phyloP scores from a whole-genome alignment of 306 rosid genomes.

The Corylus avellana region DNA sequence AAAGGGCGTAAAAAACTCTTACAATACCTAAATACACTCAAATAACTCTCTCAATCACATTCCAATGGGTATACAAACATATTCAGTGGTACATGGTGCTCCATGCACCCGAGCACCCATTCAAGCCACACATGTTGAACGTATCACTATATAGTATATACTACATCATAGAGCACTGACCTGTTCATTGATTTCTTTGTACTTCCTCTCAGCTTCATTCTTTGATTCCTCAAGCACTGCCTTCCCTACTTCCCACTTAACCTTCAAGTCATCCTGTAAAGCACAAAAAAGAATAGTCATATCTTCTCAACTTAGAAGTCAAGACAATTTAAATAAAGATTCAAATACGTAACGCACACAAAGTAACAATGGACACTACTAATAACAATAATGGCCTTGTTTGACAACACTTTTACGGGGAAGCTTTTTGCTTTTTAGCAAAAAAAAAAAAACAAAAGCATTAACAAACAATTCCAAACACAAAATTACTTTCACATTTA shows the following conservation, averaged over 20 bases:
- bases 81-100: neutral
- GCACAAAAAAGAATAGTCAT: conserved; percentile 18
- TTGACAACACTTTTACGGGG: no score
- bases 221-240: conserved; percentile 49
- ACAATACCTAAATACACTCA: no score
- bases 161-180: conserved; percentile 37
- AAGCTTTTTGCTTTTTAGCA: no score
- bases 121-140: neutral
- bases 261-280: conserved; percentile 67
- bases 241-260: conserved; percentile 73
- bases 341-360: neutral
- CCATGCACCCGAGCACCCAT: neutral
- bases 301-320: neutral
- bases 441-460: no score
- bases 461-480: no score
- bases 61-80: neutral
- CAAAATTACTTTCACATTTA: no score
- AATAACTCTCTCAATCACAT: neutral
- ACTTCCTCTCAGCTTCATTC: conserved; percentile 71
- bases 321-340: neutral
- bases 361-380: neutral
- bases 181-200: conserved; percentile 85
- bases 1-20: neutral
- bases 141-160: neutral
- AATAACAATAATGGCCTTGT: neutral